Percentiles rank a stretch among this genome's conserved stretches.
phyloP scores from a whole-genome alignment of 2,329 filamentous ascomycete genomes.

The Xylariales sp. region DNA sequence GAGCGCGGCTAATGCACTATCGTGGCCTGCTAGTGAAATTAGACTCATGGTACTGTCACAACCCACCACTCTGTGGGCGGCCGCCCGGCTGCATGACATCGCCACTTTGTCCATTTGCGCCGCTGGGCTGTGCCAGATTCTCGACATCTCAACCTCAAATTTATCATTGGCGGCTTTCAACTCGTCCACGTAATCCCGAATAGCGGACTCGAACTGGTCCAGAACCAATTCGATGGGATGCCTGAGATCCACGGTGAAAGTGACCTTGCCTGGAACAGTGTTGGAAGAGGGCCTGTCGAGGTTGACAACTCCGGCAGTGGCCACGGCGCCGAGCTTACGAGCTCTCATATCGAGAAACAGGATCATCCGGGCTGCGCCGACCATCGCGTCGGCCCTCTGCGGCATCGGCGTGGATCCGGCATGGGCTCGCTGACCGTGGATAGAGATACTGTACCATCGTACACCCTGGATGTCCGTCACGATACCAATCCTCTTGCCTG shows the following conservation, averaged over 20 bases:
- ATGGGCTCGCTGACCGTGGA: slow-evolving; percentile 26
- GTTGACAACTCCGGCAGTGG: not conserved
- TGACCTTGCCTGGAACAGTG: not conserved
- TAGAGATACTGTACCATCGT: slow-evolving; percentile 21
- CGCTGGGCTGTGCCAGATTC: not conserved
- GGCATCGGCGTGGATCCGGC: slow-evolving; percentile 25
- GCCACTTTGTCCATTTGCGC: not conserved
- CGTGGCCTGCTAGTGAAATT: slow-evolving; percentile 33
- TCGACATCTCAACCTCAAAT: not conserved
- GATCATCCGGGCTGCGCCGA: slow-evolving; percentile 16
- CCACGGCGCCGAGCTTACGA: not conserved
- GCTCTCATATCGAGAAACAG: not conserved
- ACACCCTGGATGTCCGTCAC: slow-evolving; percentile 17
- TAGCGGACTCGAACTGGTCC: not conserved
- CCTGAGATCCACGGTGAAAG: not conserved
- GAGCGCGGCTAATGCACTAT: slow-evolving; percentile 55
- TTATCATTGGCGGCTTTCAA: not conserved
- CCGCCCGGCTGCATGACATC: not conserved
- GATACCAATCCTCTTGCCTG: slow-evolving; percentile 10
- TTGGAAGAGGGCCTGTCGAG: not conserved
- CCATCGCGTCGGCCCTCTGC: slow-evolving; percentile 17
- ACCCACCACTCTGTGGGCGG: not conserved
- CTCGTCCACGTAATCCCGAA: not conserved
- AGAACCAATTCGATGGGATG: not conserved
- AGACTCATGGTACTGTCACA: not conserved